Evolutionary conservation across 2,329 filamentous ascomycete genomes (phyloP), one percentile per base, ranked within the genome.

Genomic region (Stachybotrys chlorohalonatus): DNA sequence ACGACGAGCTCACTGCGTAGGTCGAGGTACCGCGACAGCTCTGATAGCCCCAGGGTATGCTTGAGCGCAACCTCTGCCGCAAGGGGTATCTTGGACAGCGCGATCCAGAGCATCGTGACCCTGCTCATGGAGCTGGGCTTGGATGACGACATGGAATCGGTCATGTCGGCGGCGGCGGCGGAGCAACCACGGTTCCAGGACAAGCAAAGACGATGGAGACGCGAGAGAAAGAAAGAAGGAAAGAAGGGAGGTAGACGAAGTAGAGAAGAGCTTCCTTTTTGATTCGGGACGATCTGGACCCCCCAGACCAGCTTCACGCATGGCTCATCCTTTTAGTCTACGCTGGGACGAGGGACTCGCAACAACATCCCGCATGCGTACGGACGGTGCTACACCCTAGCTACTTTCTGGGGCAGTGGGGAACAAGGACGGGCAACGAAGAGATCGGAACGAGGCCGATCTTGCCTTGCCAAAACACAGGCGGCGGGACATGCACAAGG

Each of bases 11-110:
- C 86, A 13, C 87, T 93, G 52, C 80, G 80, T 5, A 96, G 73
- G 66, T 95, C 87, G 72, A 93, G 85, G 73, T 94, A 90, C 50
- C 83, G 81, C 5, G 86, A 82, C 7, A 84, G 84, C 39, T 85
- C 78, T 0, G 91, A 90, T 47, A 87, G 70, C 31, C 79, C 80
- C 7, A 96, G 75, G 2, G 84, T 65, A 62, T 91, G 87, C 51
- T 79, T 72, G 11, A 89, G 57, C 2, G 83, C 76, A 1, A 85
- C 80, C 58, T 82, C 83, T n/a, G 81, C 64, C 8, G 89, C 73
- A 9, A 85, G 71, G 0, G 87, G 86, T 2, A 89, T 63, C 59
- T 80, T 76, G 9, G 82, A 78, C 31, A 84, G 59, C n/a, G 82
- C 57, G 16, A 65, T 56, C 51, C 56, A 51, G 11, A 65, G 52